Base-by-base conservation (phyloP, 352 stramenopile genomes). In the Aphanomyces invadans region DNA sequence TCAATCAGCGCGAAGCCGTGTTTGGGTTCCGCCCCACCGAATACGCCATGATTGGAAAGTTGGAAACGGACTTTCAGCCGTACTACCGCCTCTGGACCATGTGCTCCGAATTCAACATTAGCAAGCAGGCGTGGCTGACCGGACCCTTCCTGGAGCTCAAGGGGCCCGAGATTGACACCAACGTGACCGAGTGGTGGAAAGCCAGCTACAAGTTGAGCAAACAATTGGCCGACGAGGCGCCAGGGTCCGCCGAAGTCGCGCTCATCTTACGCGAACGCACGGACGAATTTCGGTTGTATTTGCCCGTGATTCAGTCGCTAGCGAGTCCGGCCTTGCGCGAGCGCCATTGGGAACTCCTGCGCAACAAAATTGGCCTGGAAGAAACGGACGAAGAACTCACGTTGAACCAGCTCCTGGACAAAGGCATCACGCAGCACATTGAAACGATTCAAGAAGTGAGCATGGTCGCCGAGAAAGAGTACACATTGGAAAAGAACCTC, bases 51-150 rank as follows among this genome's bases (percentile, higher is more conserved):
- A 66, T 98, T 19, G 68, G 68, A 31, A 89, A 92, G 54, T 75
- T 97, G 17, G 87, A 97, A 69, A 72, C 68, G 1, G 83, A 97
- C 53, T 95, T 97, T 39, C 70, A 80, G 12, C 90, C 89, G 25
- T 97, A 96, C 73, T 97, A 95, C 69, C 95, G 96, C 65, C 81
- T 98, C 3, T 98, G 93, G 92, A 98, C 90, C 9, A 97, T 97
- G 89, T 94, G 92, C 67, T 92, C 81, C 38, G 92, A 98, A 69
- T 98, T 97, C 71, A 84, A 96, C 59, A 81, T 89, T 56, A 97
- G 77, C 59, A 87, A 84, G 15, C 88, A 97, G 63, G 78, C 90
- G 48, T 98, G 92, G 92, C 75, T 97, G 9, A 94, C 97, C 42
- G 92, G 90, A 0, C 74, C 91, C 0, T 98, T 98, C 64, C 71